Evolutionary conservation across 169 alveolate species (phyloP).

Genomic region (Plasmodium falciparum): DNA sequence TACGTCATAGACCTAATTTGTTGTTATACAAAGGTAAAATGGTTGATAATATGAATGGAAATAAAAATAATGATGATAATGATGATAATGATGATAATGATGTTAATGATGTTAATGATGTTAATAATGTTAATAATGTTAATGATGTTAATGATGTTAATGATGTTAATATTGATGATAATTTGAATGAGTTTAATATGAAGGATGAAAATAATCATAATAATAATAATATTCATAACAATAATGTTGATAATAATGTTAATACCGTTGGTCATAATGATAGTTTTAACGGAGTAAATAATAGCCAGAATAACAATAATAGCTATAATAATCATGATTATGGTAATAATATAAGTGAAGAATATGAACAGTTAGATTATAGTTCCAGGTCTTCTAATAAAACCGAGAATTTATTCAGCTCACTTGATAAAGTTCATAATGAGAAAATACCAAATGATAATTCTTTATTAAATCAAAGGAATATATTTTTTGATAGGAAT

Average conservation of each 20-base stretch:
- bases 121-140: no score
- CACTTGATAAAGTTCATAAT: slow-evolving; percentile 11
- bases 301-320: not conserved
- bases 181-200: no score
- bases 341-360: not conserved
- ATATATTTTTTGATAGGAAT: slow-evolving; percentile 60
- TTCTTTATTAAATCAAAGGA: slow-evolving; percentile 44
- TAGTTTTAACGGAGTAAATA: not conserved
- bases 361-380: not conserved
- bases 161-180: no score
- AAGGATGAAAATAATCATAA: no score
- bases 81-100: no score
- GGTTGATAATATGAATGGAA: no score
- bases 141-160: no score
- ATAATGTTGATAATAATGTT: slow-evolving; percentile 8
- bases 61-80: no score
- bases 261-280: not conserved
- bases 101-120: no score
- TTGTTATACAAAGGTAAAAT: slow-evolving; percentile 10
- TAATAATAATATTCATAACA: not conserved
- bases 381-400: slow-evolving; percentile 43
- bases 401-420: slow-evolving; percentile 21
- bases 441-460: not conserved
- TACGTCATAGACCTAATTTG: slow-evolving; percentile 6
- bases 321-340: not conserved